Percentiles rank a stretch among this genome's conserved stretches.
phyloP scores from a whole-genome alignment of 2,329 filamentous ascomycete genomes.

The Paecilomyces dactylethromorphus region DNA sequence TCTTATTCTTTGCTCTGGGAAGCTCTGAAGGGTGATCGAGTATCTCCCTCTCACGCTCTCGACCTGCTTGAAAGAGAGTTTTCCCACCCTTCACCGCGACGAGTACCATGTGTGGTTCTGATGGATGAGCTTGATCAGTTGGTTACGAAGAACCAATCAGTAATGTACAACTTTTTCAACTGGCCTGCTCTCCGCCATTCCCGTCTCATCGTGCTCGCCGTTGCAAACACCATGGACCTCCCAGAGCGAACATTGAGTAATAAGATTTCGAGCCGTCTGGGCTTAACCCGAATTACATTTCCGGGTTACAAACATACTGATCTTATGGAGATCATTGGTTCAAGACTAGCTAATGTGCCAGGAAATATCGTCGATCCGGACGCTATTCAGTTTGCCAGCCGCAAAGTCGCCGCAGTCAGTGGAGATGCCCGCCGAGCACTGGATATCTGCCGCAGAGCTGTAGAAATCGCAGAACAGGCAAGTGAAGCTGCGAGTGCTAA shows the following conservation, averaged over 20 bases:
- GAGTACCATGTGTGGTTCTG: slow-evolving; percentile 90
- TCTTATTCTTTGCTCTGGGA: slow-evolving; percentile 95
- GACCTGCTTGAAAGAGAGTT: slow-evolving; percentile 91
- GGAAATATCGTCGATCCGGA: slow-evolving; percentile 87
- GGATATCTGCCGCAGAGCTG: slow-evolving; percentile 90
- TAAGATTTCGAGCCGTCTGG: slow-evolving; percentile 90
- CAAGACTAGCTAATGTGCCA: slow-evolving; percentile 80
- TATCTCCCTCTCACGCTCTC: slow-evolving; percentile 84
- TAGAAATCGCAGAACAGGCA: slow-evolving; percentile 86
- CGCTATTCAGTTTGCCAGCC: slow-evolving; percentile 89
- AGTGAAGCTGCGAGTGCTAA: slow-evolving; percentile 30
- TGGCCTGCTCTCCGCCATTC: slow-evolving; percentile 92
- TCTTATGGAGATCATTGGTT: slow-evolving; percentile 93
- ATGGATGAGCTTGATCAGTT: slow-evolving; percentile 99
- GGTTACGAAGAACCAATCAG: slow-evolving; percentile 96
- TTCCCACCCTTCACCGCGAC: slow-evolving; percentile 77
- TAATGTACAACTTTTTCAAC: slow-evolving; percentile 99
- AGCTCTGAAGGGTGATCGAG: slow-evolving; percentile 84
- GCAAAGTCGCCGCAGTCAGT: slow-evolving; percentile 93
- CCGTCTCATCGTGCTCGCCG: slow-evolving; percentile 87
- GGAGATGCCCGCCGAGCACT: slow-evolving; percentile 88
- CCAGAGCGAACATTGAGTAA: slow-evolving; percentile 94
- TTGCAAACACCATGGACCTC: slow-evolving; percentile 98
- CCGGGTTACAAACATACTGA: slow-evolving; percentile 96
- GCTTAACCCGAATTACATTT: slow-evolving; percentile 91